A percentile compares a stretch with the other conserved stretches of the same genome.
Evolutionary conservation across 805 yeast species (phyloP).

Genomic region (Barnettozyma californica): DNA sequence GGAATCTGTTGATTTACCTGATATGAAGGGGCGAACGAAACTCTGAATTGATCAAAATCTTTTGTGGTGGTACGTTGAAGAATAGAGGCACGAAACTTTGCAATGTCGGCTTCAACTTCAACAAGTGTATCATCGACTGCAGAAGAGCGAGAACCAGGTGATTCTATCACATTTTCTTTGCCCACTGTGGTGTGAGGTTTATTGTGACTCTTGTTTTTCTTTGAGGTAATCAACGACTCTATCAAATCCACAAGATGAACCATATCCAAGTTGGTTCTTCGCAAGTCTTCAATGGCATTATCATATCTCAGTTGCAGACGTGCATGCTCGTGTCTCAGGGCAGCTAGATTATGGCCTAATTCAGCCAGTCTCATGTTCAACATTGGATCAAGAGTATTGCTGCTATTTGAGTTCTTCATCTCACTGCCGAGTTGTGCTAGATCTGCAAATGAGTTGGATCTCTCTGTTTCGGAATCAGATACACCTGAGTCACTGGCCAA

Average conservation of each 20-base stretch:
- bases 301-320: constrained; percentile 43
- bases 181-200: constrained; percentile 3
- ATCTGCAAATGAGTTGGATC: constrained; percentile 18
- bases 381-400: constrained; percentile 17
- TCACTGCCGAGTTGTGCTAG: constrained; percentile 4
- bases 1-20: constrained; percentile 18
- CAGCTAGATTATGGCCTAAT: constrained; percentile 32
- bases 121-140: constrained; percentile 9
- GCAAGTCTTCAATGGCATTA: constrained; percentile 40
- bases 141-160: constrained; percentile 17
- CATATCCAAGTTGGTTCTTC: constrained; percentile 47
- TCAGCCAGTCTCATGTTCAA: constrained; percentile 30
- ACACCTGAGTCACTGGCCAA: constrained; percentile 6
- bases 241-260: constrained; percentile 45
- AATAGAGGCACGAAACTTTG: constrained; percentile 22
- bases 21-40: constrained; percentile 23
- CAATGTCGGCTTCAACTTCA: constrained; percentile 21
- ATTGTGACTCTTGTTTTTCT: constrained; percentile 10
- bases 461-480: constrained; percentile 22
- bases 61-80: constrained; percentile 24
- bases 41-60: constrained; percentile 21
- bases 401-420: constrained; percentile 1
- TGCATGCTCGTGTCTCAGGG: constrained; percentile 38
- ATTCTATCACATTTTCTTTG: constrained; percentile 13
- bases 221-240: constrained; percentile 26